Conservation (phyloP, 768 basidiomycete genomes). For the Tylopilus balloui region DNA sequence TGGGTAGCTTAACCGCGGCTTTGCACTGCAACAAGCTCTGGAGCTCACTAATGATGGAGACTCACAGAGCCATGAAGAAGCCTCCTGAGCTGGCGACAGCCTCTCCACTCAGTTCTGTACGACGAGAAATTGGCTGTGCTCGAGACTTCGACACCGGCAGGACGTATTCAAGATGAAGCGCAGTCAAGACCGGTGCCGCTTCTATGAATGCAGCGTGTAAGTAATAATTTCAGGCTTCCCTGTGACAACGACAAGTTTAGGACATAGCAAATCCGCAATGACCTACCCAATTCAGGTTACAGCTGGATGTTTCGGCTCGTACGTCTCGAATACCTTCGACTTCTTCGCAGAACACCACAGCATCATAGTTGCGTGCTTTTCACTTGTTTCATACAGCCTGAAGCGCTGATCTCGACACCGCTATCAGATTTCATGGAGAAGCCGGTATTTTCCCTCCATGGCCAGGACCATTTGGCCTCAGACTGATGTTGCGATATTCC, state of each 20-base stretch:
- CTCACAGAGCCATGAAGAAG: background rate
- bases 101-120: background rate
- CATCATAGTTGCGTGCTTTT: conserved; percentile 1
- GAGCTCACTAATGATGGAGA: background rate
- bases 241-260: conserved; percentile 1
- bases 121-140: conserved; percentile 16
- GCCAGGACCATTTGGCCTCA: background rate
- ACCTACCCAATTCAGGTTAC: background rate
- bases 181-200: conserved; percentile 18
- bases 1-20: conserved; percentile 3
- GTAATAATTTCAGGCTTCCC: conserved; percentile 9
- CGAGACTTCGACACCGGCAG: background rate
- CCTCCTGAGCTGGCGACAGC: background rate
- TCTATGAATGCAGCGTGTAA: conserved; percentile 18
- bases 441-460: background rate
- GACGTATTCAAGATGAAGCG: conserved; percentile 2
- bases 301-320: conserved; percentile 9
- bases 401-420: conserved; percentile 8
- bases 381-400: background rate
- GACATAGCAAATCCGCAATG: conserved; percentile 9
- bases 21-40: conserved; percentile 2
- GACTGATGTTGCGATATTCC: background rate
- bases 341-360: conserved; percentile 14
- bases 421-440: conserved; percentile 2
- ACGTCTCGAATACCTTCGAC: conserved; percentile 4